A percentile compares a stretch with the other conserved stretches of the same genome.
Evolutionary conservation across 192 early-diverging fungal species (phyloP).

Genomic region (Entrophospora sp.): DNA sequence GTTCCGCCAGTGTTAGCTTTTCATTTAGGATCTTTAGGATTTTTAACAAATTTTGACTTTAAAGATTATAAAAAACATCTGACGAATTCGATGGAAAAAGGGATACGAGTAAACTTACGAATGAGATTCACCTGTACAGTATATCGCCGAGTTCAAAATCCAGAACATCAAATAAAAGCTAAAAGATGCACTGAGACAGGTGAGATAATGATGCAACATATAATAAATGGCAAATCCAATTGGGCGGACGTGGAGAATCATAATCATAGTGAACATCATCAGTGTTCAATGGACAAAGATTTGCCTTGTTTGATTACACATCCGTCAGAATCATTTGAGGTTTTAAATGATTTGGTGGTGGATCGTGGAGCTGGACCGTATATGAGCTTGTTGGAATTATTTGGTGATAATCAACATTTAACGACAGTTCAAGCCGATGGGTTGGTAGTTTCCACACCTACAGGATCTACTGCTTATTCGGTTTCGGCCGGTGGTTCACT

Average conservation of each 20-base stretch:
- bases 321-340: conserved; percentile 72
- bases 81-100: conserved; percentile 49
- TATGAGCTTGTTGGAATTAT: conserved; percentile 78
- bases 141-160: conserved; percentile 45
- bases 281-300: conserved; percentile 29
- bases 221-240: not conserved
- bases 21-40: conserved; percentile 90
- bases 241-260: conserved; percentile 11
- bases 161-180: conserved; percentile 23
- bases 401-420: conserved; percentile 76
- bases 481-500: conserved; percentile 91
- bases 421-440: conserved; percentile 97
- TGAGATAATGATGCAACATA: conserved; percentile 14
- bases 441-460: conserved; percentile 87
- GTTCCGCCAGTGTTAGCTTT: conserved; percentile 94
- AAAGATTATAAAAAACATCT: conserved; percentile 49
- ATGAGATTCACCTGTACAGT: conserved; percentile 91
- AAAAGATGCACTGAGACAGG: conserved; percentile 32
- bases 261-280: conserved; percentile 24
- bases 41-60: conserved; percentile 83
- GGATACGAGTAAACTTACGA: conserved; percentile 77
- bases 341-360: conserved; percentile 91
- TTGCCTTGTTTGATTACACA: conserved; percentile 46
- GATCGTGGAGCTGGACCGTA: conserved; percentile 92
- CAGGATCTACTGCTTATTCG: conserved; percentile 84